These are phyloP conservation scores for Eimeria acervulina DNA, from an alignment of 169 alveolate species.

Conservation along the genomic window DNA sequence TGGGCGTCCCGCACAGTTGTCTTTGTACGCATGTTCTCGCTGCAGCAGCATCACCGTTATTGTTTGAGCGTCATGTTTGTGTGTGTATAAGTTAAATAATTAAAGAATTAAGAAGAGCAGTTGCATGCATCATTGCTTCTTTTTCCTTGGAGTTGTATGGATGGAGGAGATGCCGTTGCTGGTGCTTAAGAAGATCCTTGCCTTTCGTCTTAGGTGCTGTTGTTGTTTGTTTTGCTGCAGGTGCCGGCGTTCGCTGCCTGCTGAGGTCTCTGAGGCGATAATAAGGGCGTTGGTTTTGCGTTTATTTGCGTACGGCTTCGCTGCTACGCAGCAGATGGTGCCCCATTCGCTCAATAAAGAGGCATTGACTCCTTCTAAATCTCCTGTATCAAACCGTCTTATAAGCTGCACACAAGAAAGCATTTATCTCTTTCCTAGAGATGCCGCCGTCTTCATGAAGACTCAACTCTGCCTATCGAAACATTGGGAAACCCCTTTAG, in stretches of 20 bases:
- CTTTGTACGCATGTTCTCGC: too few species aligned
- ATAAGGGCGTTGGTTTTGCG: slow-evolving; percentile 68
- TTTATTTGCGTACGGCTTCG: slow-evolving; percentile 80
- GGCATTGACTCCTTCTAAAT: slow-evolving; percentile 7
- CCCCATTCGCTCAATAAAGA: not conserved
- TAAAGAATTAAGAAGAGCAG: too few species aligned
- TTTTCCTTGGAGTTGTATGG: not conserved
- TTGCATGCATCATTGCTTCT: too few species aligned
- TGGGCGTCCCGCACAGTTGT: too few species aligned
- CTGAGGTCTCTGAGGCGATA: slow-evolving; percentile 60
- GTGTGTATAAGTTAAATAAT: not conserved
- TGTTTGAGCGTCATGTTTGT: not conserved
- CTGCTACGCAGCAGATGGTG: slow-evolving; percentile 44
- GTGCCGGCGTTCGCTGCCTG: slow-evolving; percentile 80
- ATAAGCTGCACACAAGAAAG: slow-evolving; percentile 81
- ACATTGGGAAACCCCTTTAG: slow-evolving; percentile 82
- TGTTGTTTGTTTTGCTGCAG: slow-evolving; percentile 5
- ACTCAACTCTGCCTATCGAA: slow-evolving; percentile 70
- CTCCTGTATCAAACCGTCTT: slow-evolving; percentile 53
- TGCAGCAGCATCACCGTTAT: not conserved
- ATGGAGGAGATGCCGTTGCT: not conserved
- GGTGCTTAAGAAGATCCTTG: not conserved
- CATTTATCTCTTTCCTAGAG: slow-evolving; percentile 71
- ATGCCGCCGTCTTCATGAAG: slow-evolving; percentile 67
- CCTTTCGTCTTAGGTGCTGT: not conserved